These are phyloP conservation scores for Nicotiana rustica DNA, from an alignment of 305 asterid genomes.

Conservation along the genomic window DNA sequence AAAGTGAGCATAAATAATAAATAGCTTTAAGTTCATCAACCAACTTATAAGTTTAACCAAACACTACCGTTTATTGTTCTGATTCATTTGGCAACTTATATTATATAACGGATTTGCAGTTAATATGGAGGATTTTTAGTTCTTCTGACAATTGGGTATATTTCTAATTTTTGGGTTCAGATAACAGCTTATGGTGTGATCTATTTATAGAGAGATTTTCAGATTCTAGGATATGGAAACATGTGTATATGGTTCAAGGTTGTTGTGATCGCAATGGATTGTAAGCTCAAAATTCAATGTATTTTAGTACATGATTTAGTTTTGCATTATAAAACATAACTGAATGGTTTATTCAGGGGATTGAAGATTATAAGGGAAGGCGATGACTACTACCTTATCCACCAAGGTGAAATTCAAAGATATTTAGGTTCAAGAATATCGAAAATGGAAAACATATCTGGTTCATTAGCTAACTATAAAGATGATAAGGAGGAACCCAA, in stretches of 20 bases:
- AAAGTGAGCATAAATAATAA: no score
- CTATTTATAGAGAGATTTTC: constrained; percentile 68
- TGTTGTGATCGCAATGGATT: constrained; percentile 83
- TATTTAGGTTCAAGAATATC: constrained; percentile 63
- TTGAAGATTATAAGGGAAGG: constrained; percentile 88
- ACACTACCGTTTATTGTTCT: no score
- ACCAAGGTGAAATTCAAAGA: constrained; percentile 77
- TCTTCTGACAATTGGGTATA: constrained; percentile 1
- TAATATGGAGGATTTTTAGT: background rate
- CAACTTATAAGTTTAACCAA: no score
- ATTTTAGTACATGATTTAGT: background rate
- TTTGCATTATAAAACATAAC: background rate
- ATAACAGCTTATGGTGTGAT: constrained; percentile 63
- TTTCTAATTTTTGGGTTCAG: constrained; percentile 51
- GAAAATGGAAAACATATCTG: constrained; percentile 34
- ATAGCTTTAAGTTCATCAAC: no score
- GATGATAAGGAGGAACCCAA: constrained; percentile 46
- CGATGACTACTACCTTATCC: constrained; percentile 67
- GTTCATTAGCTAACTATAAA: constrained; percentile 10
- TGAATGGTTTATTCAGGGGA: constrained; percentile 55
- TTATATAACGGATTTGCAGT: background rate
- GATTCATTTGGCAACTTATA: background rate
- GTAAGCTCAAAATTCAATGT: constrained; percentile 52
- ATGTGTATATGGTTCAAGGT: constrained; percentile 69
- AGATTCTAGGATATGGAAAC: constrained; percentile 71